Percentiles rank a stretch among this genome's conserved stretches.
Conservation (phyloP, 2,329 filamentous ascomycete species). For the Malbranchea zuffiana region DNA sequence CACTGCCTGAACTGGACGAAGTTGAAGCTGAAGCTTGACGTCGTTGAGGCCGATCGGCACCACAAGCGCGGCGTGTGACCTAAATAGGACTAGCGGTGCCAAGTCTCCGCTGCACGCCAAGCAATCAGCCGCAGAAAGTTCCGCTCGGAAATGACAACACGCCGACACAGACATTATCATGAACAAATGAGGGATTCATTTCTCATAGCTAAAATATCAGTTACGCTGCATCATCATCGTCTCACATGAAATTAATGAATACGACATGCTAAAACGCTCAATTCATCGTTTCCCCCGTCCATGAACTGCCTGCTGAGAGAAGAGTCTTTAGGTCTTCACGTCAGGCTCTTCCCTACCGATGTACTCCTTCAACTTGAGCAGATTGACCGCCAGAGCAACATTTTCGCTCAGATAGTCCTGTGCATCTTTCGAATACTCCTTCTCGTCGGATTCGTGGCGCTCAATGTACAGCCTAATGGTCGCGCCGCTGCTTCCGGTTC, state of each 20-base stretch:
- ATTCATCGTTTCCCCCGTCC: background rate
- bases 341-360: constrained; percentile 87
- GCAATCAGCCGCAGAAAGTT: no score
- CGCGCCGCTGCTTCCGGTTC: constrained; percentile 87
- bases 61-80: no score
- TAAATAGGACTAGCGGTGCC: no score
- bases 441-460: constrained; percentile 76
- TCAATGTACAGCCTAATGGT: constrained; percentile 97
- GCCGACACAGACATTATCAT: no score
- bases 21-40: no score
- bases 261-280: background rate
- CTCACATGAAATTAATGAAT: constrained; percentile 2
- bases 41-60: no score
- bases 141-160: no score
- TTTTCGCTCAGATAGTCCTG: constrained; percentile 91
- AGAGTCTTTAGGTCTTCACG: constrained; percentile 67
- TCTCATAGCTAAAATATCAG: background rate
- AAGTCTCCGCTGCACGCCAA: no score
- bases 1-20: no score
- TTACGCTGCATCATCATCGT: background rate
- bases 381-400: constrained; percentile 69
- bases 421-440: constrained; percentile 67
- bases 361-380: constrained; percentile 89
- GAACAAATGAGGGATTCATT: no score
- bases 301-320: background rate